Conservation (phyloP, 1,284 basidiomycete genomes). For the Blastosporella zonata region DNA sequence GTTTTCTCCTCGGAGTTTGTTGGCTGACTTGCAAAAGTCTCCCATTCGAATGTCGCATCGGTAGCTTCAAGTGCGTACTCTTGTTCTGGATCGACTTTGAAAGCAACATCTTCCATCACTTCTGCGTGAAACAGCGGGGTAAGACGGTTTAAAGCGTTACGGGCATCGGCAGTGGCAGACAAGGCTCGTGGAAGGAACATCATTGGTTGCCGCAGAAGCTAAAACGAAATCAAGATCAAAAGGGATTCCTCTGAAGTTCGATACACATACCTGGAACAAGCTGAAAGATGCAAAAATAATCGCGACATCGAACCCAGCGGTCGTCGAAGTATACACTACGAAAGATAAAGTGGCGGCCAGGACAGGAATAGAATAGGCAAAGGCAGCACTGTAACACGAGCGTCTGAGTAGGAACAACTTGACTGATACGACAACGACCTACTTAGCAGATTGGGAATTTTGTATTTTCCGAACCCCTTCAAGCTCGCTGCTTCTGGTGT, state of each 20-base stretch:
- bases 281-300: conserved; percentile 27
- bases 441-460: conserved; percentile 63
- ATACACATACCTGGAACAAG: conserved; percentile 42
- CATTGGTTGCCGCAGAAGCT: conserved; percentile 63
- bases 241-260: conserved; percentile 46
- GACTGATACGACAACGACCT: neutral
- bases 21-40: conserved; percentile 27
- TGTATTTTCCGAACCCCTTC: conserved; percentile 55
- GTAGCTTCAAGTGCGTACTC: conserved; percentile 49
- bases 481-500: conserved; percentile 54
- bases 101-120: conserved; percentile 38
- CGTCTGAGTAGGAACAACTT: neutral
- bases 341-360: conserved; percentile 76
- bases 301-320: conserved; percentile 55
- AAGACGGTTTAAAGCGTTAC: conserved; percentile 58
- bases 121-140: conserved; percentile 60
- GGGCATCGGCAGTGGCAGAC: conserved; percentile 62
- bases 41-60: conserved; percentile 67
- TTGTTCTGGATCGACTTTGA: conserved; percentile 44
- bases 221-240: conserved; percentile 38
- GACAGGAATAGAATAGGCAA: conserved; percentile 57
- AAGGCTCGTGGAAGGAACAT: conserved; percentile 69
- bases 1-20: conserved; percentile 18
- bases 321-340: conserved; percentile 63
- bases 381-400: conserved; percentile 44